A percentile compares a stretch with the other conserved stretches of the same genome.
Conservation (phyloP, 2,329 filamentous ascomycete species). For the Ascosphaera apis region DNA sequence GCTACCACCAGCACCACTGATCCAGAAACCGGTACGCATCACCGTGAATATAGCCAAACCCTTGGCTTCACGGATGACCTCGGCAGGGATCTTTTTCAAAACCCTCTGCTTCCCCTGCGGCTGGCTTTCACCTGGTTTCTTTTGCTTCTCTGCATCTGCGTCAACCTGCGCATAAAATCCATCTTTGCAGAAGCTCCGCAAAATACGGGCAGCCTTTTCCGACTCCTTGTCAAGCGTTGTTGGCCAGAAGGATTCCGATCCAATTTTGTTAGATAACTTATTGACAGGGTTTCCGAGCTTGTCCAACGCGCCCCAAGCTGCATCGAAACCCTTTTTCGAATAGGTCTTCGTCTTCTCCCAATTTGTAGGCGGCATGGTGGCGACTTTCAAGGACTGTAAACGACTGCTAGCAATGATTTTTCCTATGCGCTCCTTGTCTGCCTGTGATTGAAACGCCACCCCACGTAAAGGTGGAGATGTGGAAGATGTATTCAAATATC, state of each 20-base stretch:
- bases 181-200: conserved; percentile 75
- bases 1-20: conserved; percentile 74
- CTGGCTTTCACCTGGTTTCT: conserved; percentile 24
- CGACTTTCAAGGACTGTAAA: not conserved
- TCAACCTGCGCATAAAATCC: conserved; percentile 41
- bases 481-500: no score
- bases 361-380: conserved; percentile 28
- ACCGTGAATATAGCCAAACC: conserved; percentile 87
- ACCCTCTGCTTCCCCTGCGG: conserved; percentile 39
- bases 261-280: conserved; percentile 56
- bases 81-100: conserved; percentile 62
- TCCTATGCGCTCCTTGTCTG: no score
- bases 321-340: conserved; percentile 48
- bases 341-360: conserved; percentile 28
- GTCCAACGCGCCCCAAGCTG: conserved; percentile 42
- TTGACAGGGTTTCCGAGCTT: conserved; percentile 59
- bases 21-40: conserved; percentile 80
- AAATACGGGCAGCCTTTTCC: conserved; percentile 72
- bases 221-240: conserved; percentile 68
- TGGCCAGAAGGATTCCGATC: conserved; percentile 66
- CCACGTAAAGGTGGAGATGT: no score
- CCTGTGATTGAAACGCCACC: no score
- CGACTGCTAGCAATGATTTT: not conserved
- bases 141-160: conserved; percentile 17
- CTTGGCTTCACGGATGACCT: conserved; percentile 71